Evolutionary conservation across 2,329 filamentous ascomycete genomes (phyloP), one percentile per base, ranked within the genome.

Genomic region (Diaporthe vexans): DNA sequence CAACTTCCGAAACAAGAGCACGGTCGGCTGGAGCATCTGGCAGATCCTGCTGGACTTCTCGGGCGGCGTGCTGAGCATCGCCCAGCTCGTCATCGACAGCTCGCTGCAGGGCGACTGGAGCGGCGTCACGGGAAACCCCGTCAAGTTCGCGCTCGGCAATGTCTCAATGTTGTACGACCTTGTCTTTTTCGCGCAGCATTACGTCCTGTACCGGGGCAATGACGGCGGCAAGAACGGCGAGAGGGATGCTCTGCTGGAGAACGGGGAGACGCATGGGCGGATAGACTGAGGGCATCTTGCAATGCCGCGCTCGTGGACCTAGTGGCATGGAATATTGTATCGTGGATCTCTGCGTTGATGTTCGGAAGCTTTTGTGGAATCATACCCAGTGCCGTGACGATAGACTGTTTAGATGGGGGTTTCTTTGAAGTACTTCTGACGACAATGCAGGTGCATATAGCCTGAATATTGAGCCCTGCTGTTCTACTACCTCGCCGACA

Each of bases 121-220:
- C 63, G 97, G 96, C 29, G 88, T 98, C 74, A 95, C 93, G 0
- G 96, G 95, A 1, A 98, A 98, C 82, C 94, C 95, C 0, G 93
- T 97, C 78, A 99, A 98, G 85, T 91, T 98, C 74, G 91, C 92
- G 3, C 88, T 98, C 56, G 94, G 94, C 19, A 96, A 97, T 80
- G 91, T 98, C 59, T 95, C 92, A 74, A 93, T 98, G 79, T 82
- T 94, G 3, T 98, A 98, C 82, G 96, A 98, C 81, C 77, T 93
- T 43, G 87, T 98, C 65, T 98, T 98, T 81, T 93, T 98, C 69
- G 80, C 89, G 6, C 97, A 99, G 85, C 97, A 98, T 83, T 98
- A 95, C 79, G 85, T 95, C 48, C 82, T 98, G 26, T 98, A 98
- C 81, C 81, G 81, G 21, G 80, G 80, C 5, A 54, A 46, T 9